phyloP scores from a whole-genome alignment of 257 asterid species.

The Solanum chilense region DNA sequence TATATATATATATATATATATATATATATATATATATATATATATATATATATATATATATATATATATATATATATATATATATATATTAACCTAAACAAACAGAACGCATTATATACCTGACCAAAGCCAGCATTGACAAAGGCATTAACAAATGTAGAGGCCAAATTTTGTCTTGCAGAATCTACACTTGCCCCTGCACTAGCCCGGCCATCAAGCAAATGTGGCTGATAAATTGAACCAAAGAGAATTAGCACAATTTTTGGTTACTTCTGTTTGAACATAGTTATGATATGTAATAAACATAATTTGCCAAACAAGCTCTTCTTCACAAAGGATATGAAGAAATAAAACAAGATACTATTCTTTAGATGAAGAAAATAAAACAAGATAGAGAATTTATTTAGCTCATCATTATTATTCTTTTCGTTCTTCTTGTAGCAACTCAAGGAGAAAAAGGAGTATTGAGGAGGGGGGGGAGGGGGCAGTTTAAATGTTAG shows the following conservation, averaged over 20 bases:
- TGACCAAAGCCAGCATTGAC: slow-evolving; percentile 98
- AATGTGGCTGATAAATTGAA: slow-evolving; percentile 59
- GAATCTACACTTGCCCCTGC: slow-evolving; percentile 88
- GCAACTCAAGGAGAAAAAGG: not conserved
- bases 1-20: too few species aligned
- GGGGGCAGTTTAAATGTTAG: not conserved
- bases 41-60: too few species aligned
- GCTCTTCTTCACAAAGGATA: not conserved
- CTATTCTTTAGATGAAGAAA: not conserved
- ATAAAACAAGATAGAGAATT: not conserved
- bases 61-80: too few species aligned
- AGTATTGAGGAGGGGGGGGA: not conserved
- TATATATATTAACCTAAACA: not conserved
- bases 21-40: too few species aligned
- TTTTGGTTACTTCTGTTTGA: not conserved
- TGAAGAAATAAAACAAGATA: not conserved
- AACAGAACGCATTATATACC: slow-evolving; percentile 23
- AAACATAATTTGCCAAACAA: not conserved
- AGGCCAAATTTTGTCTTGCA: slow-evolving; percentile 95
- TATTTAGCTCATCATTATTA: not conserved
- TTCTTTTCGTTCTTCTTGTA: not conserved
- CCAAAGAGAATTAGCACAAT: not conserved
- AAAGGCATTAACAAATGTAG: slow-evolving; percentile 94
- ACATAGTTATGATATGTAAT: not conserved
- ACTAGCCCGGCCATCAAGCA: slow-evolving; percentile 88